phyloP scores from a whole-genome alignment of 495 filamentous ascomycete genomes.

The Hypoxylon cercidicola region DNA sequence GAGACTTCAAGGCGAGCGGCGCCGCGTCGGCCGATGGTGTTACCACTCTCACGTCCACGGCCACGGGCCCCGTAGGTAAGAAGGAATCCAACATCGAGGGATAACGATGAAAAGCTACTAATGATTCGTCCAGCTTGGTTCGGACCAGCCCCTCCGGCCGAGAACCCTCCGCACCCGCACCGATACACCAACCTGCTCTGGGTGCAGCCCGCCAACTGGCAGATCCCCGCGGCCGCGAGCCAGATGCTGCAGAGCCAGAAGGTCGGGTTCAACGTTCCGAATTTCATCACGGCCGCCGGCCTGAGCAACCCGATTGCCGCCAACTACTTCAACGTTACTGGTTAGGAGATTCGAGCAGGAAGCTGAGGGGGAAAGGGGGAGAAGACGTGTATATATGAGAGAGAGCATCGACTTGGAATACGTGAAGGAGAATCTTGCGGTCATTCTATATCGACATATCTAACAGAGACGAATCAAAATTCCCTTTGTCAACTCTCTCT shows the following conservation, averaged over 20 bases:
- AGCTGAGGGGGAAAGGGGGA: neutral
- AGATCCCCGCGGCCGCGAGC: conserved; percentile 46
- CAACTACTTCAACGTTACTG: conserved; percentile 56
- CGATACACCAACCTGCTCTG: conserved; percentile 58
- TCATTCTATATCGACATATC: conserved; percentile 22
- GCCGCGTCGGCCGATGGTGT: conserved; percentile 44
- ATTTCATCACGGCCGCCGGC: conserved; percentile 52
- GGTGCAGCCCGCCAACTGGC: conserved; percentile 53
- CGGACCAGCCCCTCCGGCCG: conserved; percentile 54
- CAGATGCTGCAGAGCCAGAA: conserved; percentile 49
- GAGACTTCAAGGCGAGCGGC: conserved; percentile 54
- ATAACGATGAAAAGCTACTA: too few relatives aligned
- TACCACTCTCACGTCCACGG: conserved; percentile 49
- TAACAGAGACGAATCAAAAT: conserved; percentile 16
- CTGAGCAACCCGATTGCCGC: conserved; percentile 52
- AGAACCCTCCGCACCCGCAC: conserved; percentile 57
- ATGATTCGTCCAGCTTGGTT: conserved; percentile 44
- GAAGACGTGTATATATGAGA: conserved; percentile 27
- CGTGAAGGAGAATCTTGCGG: conserved; percentile 11
- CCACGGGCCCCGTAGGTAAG: conserved; percentile 46
- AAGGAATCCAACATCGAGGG: too few relatives aligned
- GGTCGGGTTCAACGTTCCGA: conserved; percentile 53
- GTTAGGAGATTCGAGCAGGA: conserved; percentile 22
- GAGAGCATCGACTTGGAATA: conserved; percentile 8
- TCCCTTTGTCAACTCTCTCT: conserved; percentile 26